Conservation (phyloP, 2,329 filamentous ascomycete genomes). For the Penicillium brevicompactum region DNA sequence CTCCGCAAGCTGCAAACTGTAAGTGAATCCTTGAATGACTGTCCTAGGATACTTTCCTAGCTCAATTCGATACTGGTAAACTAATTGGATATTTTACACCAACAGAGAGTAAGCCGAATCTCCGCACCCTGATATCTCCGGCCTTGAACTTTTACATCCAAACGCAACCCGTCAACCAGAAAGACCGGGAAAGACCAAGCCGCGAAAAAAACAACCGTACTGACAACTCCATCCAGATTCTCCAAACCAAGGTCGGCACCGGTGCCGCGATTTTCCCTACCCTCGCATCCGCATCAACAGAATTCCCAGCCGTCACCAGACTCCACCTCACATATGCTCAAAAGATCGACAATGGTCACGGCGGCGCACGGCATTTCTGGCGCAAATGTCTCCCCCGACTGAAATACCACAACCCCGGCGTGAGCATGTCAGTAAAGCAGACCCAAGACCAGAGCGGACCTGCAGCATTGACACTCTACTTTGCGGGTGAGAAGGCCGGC, state of each 20-base stretch:
- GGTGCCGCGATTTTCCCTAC: constrained; percentile 78
- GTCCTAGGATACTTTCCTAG: neutral
- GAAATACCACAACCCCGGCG: constrained; percentile 89
- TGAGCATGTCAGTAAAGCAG: constrained; percentile 81
- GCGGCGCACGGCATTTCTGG: constrained; percentile 79
- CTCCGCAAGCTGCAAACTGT: constrained; percentile 75
- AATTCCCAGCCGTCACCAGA: constrained; percentile 43
- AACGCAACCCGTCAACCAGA: neutral
- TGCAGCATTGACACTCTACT: constrained; percentile 46
- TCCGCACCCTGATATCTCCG: constrained; percentile 2
- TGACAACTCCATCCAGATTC: constrained; percentile 56
- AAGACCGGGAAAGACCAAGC: neutral
- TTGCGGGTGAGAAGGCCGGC: constrained; percentile 34
- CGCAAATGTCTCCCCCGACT: constrained; percentile 76
- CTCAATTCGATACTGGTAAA: neutral
- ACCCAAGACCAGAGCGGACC: constrained; percentile 54
- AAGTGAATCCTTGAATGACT: constrained; percentile 39
- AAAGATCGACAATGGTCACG: constrained; percentile 44
- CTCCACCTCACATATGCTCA: constrained; percentile 48
- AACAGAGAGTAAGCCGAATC: constrained; percentile 31
- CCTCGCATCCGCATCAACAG: constrained; percentile 30
- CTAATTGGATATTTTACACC: constrained; percentile 24
- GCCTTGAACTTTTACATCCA: constrained; percentile 3
- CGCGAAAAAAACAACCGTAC: neutral
- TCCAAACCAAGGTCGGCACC: constrained; percentile 75